Base-by-base conservation (phyloP, 1,139 yeast species). In the Lodderomyces parapsilosis region DNA sequence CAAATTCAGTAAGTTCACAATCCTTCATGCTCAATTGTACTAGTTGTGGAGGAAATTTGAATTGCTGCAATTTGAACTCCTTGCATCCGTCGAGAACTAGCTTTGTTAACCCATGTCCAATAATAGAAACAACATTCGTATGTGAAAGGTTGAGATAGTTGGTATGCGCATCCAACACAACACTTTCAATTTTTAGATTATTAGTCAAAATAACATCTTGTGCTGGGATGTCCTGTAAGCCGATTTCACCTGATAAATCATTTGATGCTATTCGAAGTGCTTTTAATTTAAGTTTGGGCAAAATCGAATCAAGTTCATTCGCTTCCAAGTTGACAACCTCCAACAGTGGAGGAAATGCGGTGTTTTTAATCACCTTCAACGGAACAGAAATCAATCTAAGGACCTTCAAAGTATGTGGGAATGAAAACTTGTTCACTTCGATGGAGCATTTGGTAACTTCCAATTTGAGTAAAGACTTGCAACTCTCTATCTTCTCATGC, bases 281-380 rank as follows among this genome's bases (percentile, higher is more conserved):
- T 32, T 42, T 43, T 20, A 47, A 33, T 6, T 38, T 34, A 2
- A 36, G 14, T 11, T 15, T 19, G 10, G 41, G 39, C 24, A 41
- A 31, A 25, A 38, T n/a, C 19, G 15, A 20, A 2, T 23, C 14
- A n/a, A 42, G 22, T 10, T 34, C 42, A 39, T 45, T 47, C 8
- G 41, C 39, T 22, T 42, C 47, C 27, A 49, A 47, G 22, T 39
- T 41, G 15, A 45, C 51, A 51, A 42, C 47, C 49, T 15, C 54
- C 52, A 30, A 55, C 43, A 13, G 51, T 46, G 6, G 47, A 28
- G 44, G 51, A 39, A 11, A 49, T 43, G 41, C 46, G 39, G 37
- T n/a, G n/a, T 24, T 19, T 14, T 23, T 19, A 4, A 35, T 23
- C 5, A 40, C 39, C 11, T 23, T 36, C 14, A 47, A 32, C 19